Base-by-base conservation (phyloP, 371 early-diverging fungal genomes). In the Mucor saturninus region DNA sequence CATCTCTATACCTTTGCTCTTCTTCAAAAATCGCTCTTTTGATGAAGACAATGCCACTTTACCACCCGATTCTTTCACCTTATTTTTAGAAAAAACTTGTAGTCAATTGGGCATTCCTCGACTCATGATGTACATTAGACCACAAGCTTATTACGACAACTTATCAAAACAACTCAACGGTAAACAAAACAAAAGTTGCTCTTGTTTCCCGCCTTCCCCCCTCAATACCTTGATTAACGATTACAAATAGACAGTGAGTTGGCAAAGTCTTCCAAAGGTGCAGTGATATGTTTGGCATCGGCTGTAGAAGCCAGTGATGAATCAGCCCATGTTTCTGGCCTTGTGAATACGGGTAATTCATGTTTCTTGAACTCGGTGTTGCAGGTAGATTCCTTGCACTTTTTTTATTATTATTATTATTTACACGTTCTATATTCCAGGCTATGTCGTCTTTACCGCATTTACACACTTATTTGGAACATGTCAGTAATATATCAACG, bases 341-440 rank as follows among this genome's bases (percentile, higher is more conserved):
- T 95, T 40, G 84, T 87, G 59, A 95, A 95, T 62, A 83, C 89
- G 9, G 96, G 96, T 48, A 95, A 95, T 70, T 89, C 95, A 13
- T 95, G 96, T 71, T 95, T 95, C 69, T 83, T 95, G 80, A 95
- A 95, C 72, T 88, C 91, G 14, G 91, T 93, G 1, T 72, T 95
- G 21, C 96, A 95, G 83, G 91, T 89, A 65, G 35, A 35, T 1
- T 15, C 9, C 3, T 21, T 21, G 21, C 0, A 21, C 21, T 21
- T 21, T 21, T 21, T 21, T 21, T 21, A 21, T 21, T 21, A 0
- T 21, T 21, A 31, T 55, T 28, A 38, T 32, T 61, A 32, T 26
- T 32, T 26, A 32, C 28, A 37, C 37, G 6, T 6, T 35, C 35
- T 35, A 35, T 26, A 57, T 28, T 15, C 9, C 56, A 69, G 69